A percentile compares a stretch with the other conserved stretches of the same genome.
Evolutionary conservation across 2,329 filamentous ascomycete species (phyloP).

Genomic region (Xylariales sp.): DNA sequence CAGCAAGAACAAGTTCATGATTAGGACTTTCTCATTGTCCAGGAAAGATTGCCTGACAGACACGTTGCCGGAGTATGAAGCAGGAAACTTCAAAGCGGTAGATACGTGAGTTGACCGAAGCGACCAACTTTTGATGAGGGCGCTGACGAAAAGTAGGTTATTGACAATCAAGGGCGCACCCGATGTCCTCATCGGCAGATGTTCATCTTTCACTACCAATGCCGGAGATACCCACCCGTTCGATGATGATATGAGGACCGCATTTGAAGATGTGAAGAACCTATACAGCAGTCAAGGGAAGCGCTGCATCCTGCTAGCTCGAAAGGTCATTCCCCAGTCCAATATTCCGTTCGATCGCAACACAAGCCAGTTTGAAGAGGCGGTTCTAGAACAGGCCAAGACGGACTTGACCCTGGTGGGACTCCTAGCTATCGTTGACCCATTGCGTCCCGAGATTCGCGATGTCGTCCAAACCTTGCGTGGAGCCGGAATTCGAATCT

Average conservation of each 20-base stretch:
- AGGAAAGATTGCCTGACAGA: constrained; percentile 52
- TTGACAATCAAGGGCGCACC: constrained; percentile 84
- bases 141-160: constrained; percentile 60
- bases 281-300: constrained; percentile 76
- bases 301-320: constrained; percentile 73
- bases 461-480: constrained; percentile 74
- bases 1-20: constrained; percentile 87
- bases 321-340: constrained; percentile 63
- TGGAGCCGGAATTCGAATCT: constrained; percentile 77
- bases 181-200: constrained; percentile 75
- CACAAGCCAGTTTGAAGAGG: constrained; percentile 65
- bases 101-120: constrained; percentile 51
- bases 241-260: constrained; percentile 55
- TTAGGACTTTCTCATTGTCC: constrained; percentile 67
- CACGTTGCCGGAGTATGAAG: constrained; percentile 54
- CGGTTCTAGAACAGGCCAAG: constrained; percentile 69
- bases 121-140: not conserved
- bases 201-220: constrained; percentile 65
- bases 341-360: constrained; percentile 55
- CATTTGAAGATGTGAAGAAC: constrained; percentile 72
- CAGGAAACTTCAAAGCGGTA: constrained; percentile 50
- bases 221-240: constrained; percentile 66
- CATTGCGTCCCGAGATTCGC: constrained; percentile 78
- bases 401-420: constrained; percentile 76
- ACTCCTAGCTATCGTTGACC: constrained; percentile 82